Percentiles rank a stretch among this genome's conserved stretches.
These are phyloP conservation scores for Colletotrichum sp. DNA, from an alignment of 2,329 filamentous ascomycete genomes.

Conservation along the genomic window DNA sequence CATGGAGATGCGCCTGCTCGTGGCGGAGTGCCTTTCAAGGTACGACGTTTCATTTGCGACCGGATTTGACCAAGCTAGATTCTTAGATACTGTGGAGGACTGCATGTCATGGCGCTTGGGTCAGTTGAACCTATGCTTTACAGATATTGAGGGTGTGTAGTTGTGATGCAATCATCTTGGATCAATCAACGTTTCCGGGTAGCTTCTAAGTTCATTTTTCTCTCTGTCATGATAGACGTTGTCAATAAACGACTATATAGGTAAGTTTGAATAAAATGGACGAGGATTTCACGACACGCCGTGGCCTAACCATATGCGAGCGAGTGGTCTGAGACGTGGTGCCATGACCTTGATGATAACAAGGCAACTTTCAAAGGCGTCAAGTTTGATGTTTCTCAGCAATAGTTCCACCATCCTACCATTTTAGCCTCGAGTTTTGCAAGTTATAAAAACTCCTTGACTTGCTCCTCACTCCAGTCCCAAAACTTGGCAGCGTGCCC, in stretches of 20 bases:
- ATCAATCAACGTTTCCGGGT: too few species aligned
- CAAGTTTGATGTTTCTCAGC: too few species aligned
- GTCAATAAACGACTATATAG: too few species aligned
- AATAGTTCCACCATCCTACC: too few species aligned
- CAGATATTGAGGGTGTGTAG: background rate
- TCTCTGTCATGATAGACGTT: background rate
- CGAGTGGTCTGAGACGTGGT: too few species aligned
- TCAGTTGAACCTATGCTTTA: background rate
- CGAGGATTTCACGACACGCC: too few species aligned
- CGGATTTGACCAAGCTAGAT: background rate
- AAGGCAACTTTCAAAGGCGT: too few species aligned
- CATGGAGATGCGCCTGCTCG: background rate
- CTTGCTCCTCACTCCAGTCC: slow-evolving; percentile 29
- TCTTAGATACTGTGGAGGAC: background rate
- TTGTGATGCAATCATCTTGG: background rate
- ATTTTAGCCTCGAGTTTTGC: background rate
- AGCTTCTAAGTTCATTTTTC: background rate
- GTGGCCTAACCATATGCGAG: too few species aligned
- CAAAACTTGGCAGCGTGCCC: slow-evolving; percentile 30
- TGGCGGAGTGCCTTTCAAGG: background rate
- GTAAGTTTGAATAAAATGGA: too few species aligned
- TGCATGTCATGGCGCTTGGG: background rate
- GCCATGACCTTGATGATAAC: too few species aligned
- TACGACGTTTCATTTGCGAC: background rate
- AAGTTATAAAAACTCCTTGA: background rate